These are phyloP conservation scores for Epichloe festucae DNA, from an alignment of 2,329 filamentous ascomycete genomes.

Conservation along the genomic window DNA sequence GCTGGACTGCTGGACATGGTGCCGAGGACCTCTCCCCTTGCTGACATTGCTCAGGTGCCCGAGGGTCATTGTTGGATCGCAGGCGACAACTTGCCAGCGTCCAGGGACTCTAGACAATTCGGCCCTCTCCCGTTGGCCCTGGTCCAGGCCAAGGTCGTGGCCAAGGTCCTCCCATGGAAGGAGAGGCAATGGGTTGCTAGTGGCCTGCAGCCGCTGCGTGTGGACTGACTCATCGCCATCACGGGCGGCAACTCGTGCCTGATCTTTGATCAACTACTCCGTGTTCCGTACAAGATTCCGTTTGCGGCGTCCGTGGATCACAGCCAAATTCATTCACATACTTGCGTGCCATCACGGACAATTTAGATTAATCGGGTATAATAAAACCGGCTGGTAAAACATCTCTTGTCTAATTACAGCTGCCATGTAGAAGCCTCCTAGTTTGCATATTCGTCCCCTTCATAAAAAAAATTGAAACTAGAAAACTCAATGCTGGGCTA, in stretches of 20 bases:
- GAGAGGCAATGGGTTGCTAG: slow-evolving; percentile 38
- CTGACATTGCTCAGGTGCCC: slow-evolving; percentile 53
- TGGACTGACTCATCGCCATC: not conserved
- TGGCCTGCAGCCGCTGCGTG: slow-evolving; percentile 23
- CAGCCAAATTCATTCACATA: not conserved
- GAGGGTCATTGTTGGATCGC: slow-evolving; percentile 83
- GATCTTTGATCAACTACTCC: too few relatives aligned
- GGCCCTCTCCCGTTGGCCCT: slow-evolving; percentile 78
- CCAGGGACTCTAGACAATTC: slow-evolving; percentile 74
- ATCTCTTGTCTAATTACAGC: slow-evolving; percentile 23
- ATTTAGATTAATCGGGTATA: slow-evolving; percentile 8
- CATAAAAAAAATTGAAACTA: slow-evolving; percentile 5
- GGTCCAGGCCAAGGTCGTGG: slow-evolving; percentile 70
- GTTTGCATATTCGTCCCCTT: slow-evolving; percentile 6
- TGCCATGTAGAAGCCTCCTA: slow-evolving; percentile 9
- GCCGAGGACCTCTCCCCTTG: too few relatives aligned
- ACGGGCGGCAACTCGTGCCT: too few relatives aligned
- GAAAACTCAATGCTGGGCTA: slow-evolving; percentile 13
- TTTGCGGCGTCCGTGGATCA: not conserved
- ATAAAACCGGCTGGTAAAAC: slow-evolving; percentile 14
- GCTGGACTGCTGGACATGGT: too few relatives aligned
- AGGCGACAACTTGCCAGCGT: slow-evolving; percentile 77
- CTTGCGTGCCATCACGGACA: not conserved
- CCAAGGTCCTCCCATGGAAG: slow-evolving; percentile 40
- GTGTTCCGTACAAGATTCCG: not conserved